Percentiles rank a stretch among this genome's conserved stretches.
phyloP scores from a whole-genome alignment of 169 alveolate species.

The Fabrea salina region DNA sequence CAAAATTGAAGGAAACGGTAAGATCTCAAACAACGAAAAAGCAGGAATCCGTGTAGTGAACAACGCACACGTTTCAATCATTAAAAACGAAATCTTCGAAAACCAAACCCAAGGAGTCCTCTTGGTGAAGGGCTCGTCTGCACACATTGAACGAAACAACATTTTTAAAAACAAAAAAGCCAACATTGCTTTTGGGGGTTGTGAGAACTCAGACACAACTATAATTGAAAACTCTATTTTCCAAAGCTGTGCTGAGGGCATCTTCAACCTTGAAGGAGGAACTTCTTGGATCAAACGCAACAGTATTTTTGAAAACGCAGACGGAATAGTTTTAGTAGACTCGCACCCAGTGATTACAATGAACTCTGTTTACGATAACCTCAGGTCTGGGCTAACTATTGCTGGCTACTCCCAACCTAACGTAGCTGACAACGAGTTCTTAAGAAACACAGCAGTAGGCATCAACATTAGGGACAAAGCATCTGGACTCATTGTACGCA shows the following conservation, averaged over 20 bases:
- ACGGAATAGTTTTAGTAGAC: conserved; percentile 56
- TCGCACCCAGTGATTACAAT: conserved; percentile 2
- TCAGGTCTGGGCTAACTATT: conserved; percentile 18
- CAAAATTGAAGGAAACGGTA: conserved; percentile 50
- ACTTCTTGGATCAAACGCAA: conserved; percentile 63
- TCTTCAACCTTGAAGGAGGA: conserved; percentile 66
- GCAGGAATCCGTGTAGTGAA: conserved; percentile 70
- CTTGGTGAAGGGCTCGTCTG: conserved; percentile 70
- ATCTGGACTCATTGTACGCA: conserved; percentile 6
- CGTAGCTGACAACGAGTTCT: conserved; percentile 4
- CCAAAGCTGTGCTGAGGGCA: conserved; percentile 71
- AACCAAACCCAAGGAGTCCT: conserved; percentile 72
- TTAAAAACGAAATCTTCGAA: conserved; percentile 55
- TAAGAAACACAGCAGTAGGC: conserved; percentile 29
- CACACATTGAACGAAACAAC: conserved; percentile 74
- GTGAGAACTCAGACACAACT: conserved; percentile 56
- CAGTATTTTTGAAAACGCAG: conserved; percentile 72
- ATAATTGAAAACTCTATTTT: conserved; percentile 65
- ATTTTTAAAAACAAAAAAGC: conserved; percentile 67
- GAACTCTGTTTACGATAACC: conserved; percentile 18
- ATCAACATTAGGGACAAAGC: conserved; percentile 22
- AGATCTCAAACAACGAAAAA: conserved; percentile 56
- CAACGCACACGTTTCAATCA: conserved; percentile 53
- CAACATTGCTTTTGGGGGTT: conserved; percentile 82
- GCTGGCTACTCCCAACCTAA: conserved; percentile 23